Evolutionary conservation across 2,329 filamentous ascomycete genomes (phyloP), one percentile per base, ranked within the genome.

Genomic region (Fusarium sp.): DNA sequence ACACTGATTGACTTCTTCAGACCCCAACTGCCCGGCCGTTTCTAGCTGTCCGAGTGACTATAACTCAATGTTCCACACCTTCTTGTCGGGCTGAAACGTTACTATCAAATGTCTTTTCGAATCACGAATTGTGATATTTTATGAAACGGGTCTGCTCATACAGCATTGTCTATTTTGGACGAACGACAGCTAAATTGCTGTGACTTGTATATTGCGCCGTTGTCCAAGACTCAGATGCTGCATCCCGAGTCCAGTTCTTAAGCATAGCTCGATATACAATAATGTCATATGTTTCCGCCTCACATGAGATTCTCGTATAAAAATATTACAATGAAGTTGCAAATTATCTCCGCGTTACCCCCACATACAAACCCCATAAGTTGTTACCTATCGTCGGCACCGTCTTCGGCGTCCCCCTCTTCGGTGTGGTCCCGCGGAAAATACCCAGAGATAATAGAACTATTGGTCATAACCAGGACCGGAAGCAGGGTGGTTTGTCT

Each of bases 331-430:
- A 33, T 33, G 33, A 33, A 33, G 33, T 14, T 18, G 42, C 48
- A n/a, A 8, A 28, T 28, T 57, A 66, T 66, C 35, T 61, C 73
- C 64, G 55, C 28, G 63, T 51, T 74, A 74, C 31, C 31, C 57
- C 39, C 45, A 65, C 69, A 38, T 33, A 48, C 41, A 20, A 64
- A 41, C 59, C 38, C 55, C 56, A 70, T 70, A 69, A 42, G 22
- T 13, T 47, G 26, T 17, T 28, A 41, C 35, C 65, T 52, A 61
- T 64, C n/a, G 57, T 63, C 72, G 74, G 74, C 60, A 48, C 74
- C 65, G 73, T 61, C 61, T 63, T 74, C 75, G 68, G 75, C 73
- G 52, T 57, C 63, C 44, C 39, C 64, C 47, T 51, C 62, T 47
- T 39, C 60, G 64, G 64, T n/a, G 56, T 45, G n/a, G 33, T 52